These are phyloP conservation scores for Geranium brycei DNA, from an alignment of 345 rosid genomes.

Conservation along the genomic window DNA sequence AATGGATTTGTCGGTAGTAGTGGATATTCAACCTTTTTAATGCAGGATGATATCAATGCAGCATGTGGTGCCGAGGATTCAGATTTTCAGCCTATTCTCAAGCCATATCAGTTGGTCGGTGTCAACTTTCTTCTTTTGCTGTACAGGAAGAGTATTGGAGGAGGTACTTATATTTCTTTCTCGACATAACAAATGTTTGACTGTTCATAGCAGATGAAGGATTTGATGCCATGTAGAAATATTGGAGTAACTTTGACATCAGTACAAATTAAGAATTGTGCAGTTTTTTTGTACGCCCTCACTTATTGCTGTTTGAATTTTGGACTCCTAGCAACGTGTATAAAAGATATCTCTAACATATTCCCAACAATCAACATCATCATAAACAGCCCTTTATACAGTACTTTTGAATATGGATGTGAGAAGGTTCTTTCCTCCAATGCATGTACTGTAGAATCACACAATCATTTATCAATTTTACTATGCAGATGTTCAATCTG, in stretches of 20 bases:
- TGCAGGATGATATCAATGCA: slow-evolving; percentile 66
- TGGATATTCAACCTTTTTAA: slow-evolving; percentile 4
- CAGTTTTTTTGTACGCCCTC: too few species aligned
- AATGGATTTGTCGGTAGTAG: neutral
- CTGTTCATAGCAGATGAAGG: too few species aligned
- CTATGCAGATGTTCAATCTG: neutral
- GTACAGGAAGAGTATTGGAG: slow-evolving; percentile 69
- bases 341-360: too few species aligned
- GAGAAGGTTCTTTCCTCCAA: neutral
- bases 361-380: neutral
- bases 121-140: slow-evolving; percentile 93
- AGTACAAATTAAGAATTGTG: too few species aligned
- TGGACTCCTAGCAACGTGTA: too few species aligned
- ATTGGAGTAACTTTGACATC: too few species aligned
- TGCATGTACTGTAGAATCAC: neutral
- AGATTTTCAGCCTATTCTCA: slow-evolving; percentile 74
- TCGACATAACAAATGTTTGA: neutral
- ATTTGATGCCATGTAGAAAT: too few species aligned
- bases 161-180: slow-evolving; percentile 37
- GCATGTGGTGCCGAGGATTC: slow-evolving; percentile 65
- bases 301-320: too few species aligned
- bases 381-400: neutral
- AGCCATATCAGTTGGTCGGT: slow-evolving; percentile 90
- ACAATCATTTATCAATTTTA: neutral
- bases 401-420: neutral